Conservation (phyloP, 768 basidiomycete species). For the Terana coerulea region DNA sequence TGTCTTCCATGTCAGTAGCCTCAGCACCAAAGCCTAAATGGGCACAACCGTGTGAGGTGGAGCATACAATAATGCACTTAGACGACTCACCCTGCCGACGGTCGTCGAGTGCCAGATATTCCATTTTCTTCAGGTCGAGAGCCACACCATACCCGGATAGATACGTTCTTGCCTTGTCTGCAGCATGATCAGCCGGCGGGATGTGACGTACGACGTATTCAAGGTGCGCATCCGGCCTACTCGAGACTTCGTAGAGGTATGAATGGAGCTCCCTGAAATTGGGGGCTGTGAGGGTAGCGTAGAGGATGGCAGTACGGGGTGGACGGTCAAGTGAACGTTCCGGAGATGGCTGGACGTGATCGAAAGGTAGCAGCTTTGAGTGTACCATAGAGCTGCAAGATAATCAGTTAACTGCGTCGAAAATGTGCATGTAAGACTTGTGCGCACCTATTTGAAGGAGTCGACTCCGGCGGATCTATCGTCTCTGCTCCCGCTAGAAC, state of each 20-base stretch:
- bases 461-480: conserved; percentile 35
- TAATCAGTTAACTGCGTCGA: not conserved
- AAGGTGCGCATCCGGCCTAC: conserved; percentile 41
- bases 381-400: conserved; percentile 29
- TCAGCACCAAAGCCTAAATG: not conserved
- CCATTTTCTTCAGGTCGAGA: conserved; percentile 93
- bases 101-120: conserved; percentile 94
- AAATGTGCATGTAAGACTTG: not conserved
- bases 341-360: conserved; percentile 64
- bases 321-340: conserved; percentile 43
- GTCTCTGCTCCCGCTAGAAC: conserved; percentile 49
- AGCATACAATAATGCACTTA: not conserved
- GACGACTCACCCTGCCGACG: conserved; percentile 33
- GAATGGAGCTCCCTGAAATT: conserved; percentile 71
- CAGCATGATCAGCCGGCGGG: conserved; percentile 34
- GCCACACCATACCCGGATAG: conserved; percentile 91
- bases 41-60: not conserved
- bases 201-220: conserved; percentile 77
- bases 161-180: conserved; percentile 32
- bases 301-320: conserved; percentile 69
- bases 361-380: conserved; percentile 65
- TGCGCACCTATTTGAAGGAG: conserved; percentile 14
- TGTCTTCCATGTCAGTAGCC: not conserved
- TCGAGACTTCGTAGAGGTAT: conserved; percentile 52
- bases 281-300: conserved; percentile 60